Evolutionary conservation across 2,329 filamentous ascomycete genomes (phyloP), one percentile per base, ranked within the genome.

Genomic region (Sclerotinia glacialis): DNA sequence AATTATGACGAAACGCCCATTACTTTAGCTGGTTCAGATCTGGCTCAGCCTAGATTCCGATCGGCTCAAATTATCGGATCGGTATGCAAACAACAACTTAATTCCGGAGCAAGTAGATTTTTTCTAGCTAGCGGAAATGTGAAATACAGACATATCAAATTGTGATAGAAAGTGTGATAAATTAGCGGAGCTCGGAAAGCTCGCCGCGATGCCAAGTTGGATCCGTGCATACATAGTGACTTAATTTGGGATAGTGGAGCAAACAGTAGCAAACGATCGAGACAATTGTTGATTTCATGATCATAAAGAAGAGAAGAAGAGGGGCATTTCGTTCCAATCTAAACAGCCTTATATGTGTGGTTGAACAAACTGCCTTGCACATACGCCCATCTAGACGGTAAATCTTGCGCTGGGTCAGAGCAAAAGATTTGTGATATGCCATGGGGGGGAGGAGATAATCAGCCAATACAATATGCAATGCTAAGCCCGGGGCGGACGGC

Each of bases 181-280:
- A 37, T 60, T 60, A n/a, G 44, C 58, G 28, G 58, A 47, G 44
- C 44, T 26, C 58, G 58, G 58, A 60, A 60, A 37, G 28, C 58
- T 49, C 21, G 42, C 58, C 44, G 42, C n/a, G 44, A 34, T 16
- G 55, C 14, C 28, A 31, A 49, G 44, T 49, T 26, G 21, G 26
- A 60, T 60, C 44, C 58, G 47, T 60, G 58, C 44, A 60, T 37
- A 21, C 47, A 34, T 26, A 5, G n/a, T 60, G 56, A 60, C 28
- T 60, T 60, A 42, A 37, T 37, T 37, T 28, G 14, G 44, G 21
- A 23, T 60, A 47, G 56, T 47, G 56, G 56, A 59, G 40, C 56
- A 59, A 59, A 59, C 26, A 23, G 46, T 47, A 49, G 44, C 58
- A 60, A 59, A 59, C 56, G 42, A 34, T 59, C 56, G 28, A 59